phyloP scores from a whole-genome alignment of 2,329 filamentous ascomycete species.

The Trichoderma lentiforme region DNA sequence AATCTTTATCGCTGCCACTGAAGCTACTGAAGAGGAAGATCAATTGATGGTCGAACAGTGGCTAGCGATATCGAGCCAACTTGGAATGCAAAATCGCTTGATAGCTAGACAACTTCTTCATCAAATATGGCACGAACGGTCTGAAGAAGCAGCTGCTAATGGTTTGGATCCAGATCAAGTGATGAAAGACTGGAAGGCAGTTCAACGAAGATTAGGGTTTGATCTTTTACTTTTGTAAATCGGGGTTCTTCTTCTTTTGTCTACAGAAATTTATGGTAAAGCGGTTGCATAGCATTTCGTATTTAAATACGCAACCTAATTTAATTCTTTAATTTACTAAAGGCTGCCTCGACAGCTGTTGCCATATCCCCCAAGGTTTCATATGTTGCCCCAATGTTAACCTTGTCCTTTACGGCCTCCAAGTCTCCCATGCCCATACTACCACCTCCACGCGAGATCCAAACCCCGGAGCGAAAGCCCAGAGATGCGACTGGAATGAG shows the following conservation, averaged over 20 bases:
- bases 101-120: background rate
- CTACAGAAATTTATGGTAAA: background rate
- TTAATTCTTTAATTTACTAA: background rate
- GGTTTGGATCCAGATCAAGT: background rate
- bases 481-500: slow-evolving; percentile 60
- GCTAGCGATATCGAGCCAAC: background rate
- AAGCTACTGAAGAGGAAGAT: background rate
- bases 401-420: slow-evolving; percentile 47
- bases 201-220: background rate
- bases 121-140: background rate
- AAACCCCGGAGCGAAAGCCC: slow-evolving; percentile 55
- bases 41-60: slow-evolving; percentile 3
- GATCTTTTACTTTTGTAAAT: slow-evolving; percentile 1
- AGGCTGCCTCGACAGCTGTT: slow-evolving; percentile 28
- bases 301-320: background rate
- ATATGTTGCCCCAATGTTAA: slow-evolving; percentile 45
- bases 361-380: slow-evolving; percentile 58
- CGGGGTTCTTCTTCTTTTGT: background rate
- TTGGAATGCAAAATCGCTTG: slow-evolving; percentile 1
- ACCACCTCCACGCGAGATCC: slow-evolving; percentile 55
- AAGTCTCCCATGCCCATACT: slow-evolving; percentile 35
- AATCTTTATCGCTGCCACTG: slow-evolving; percentile 7
- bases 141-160: background rate
- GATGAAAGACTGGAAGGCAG: background rate
- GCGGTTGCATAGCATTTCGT: background rate